These are phyloP conservation scores for Ophiostoma perfectum DNA, from an alignment of 2,329 filamentous ascomycete species.

Conservation along the genomic window DNA sequence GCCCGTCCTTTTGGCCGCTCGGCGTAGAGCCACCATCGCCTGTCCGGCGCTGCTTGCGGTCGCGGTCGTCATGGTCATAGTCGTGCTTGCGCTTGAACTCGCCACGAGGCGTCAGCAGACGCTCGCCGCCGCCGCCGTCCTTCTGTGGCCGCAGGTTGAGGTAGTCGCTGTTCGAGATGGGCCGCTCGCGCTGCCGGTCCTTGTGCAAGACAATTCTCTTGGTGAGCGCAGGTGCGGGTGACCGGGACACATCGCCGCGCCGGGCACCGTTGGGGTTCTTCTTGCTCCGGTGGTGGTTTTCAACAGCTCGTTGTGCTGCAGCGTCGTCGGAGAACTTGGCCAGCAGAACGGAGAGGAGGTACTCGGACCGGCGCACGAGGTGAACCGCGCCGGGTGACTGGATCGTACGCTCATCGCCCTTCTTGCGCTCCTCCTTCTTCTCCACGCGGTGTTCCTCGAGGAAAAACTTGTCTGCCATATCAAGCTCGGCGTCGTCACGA, in stretches of 20 bases:
- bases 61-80: slow-evolving; percentile 47
- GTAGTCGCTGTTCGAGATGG: slow-evolving; percentile 31
- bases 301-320: slow-evolving; percentile 70
- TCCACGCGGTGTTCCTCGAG: slow-evolving; percentile 97
- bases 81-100: slow-evolving; percentile 59
- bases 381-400: slow-evolving; percentile 97
- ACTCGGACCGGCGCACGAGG: slow-evolving; percentile 88
- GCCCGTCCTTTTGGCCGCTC: slow-evolving; percentile 31
- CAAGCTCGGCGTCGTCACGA: slow-evolving; percentile 81
- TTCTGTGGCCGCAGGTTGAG: slow-evolving; percentile 27
- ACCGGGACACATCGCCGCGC: slow-evolving; percentile 53
- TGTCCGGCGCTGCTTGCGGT: slow-evolving; percentile 35
- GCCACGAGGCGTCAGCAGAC: slow-evolving; percentile 39
- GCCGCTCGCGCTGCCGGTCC: slow-evolving; percentile 45
- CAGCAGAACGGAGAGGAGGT: slow-evolving; percentile 88
- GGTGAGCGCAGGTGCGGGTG: slow-evolving; percentile 56
- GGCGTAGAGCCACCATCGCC: slow-evolving; percentile 29
- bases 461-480: slow-evolving; percentile 86
- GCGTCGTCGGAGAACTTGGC: slow-evolving; percentile 74
- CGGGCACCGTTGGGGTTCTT: slow-evolving; percentile 68
- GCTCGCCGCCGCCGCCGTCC: slow-evolving; percentile 39
- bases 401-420: slow-evolving; percentile 69
- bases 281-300: slow-evolving; percentile 92
- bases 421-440: slow-evolving; percentile 87
- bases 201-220: slow-evolving; percentile 45